Evolutionary conservation across 495 filamentous ascomycete genomes (phyloP).

Genomic region (Daldinia vernicosa): DNA sequence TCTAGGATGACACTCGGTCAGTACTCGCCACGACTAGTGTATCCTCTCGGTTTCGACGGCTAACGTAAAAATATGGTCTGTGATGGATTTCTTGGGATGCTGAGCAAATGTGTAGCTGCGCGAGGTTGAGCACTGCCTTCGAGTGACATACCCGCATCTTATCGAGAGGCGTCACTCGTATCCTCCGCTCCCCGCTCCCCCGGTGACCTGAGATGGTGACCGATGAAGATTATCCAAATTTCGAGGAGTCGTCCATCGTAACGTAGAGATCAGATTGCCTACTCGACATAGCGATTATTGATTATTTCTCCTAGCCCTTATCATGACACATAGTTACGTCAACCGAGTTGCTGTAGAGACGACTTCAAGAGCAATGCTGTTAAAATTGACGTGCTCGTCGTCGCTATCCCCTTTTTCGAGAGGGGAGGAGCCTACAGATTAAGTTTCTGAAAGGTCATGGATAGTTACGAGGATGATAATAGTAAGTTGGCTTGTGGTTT

Average conservation of each 20-base stretch:
- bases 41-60: constrained; percentile 6
- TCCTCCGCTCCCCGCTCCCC: constrained; percentile 40
- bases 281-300: constrained; percentile 1
- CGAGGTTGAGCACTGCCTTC: constrained; percentile 23
- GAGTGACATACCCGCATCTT: constrained; percentile 38
- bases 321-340: neutral
- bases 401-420: constrained; percentile 2
- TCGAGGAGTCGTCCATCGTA: constrained; percentile 5
- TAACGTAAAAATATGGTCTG: constrained; percentile 14
- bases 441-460: constrained; percentile 1
- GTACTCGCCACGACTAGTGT: constrained; percentile 26
- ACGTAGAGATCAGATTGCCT: neutral
- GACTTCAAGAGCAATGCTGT: neutral
- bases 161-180: constrained; percentile 38
- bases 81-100: neutral
- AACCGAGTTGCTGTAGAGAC: neutral
- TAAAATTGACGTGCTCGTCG: constrained; percentile 14
- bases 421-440: constrained; percentile 4
- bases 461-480: neutral
- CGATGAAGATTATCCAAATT: constrained; percentile 18
- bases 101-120: constrained; percentile 13
- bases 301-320: neutral
- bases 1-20: constrained; percentile 39
- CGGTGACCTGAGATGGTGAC: constrained; percentile 28
- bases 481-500: neutral